Percentiles rank a stretch among this genome's conserved stretches.
These are phyloP conservation scores for Solanum tacnaense DNA, from an alignment of 257 asterid genomes.

Conservation along the genomic window DNA sequence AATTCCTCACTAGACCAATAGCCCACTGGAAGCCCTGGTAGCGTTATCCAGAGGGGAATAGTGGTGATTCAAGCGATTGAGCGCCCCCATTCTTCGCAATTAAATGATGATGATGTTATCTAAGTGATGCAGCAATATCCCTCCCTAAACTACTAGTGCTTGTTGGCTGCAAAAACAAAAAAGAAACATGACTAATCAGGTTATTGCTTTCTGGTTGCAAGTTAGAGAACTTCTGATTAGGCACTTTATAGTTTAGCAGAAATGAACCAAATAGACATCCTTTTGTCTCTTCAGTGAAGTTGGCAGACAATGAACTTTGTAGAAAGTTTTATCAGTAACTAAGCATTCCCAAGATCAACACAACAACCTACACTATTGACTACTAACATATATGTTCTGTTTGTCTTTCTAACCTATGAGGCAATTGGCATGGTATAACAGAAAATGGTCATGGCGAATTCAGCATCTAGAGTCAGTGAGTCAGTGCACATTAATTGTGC, in stretches of 20 bases:
- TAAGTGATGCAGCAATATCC: constrained; percentile 18
- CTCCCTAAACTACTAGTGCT: constrained; percentile 17
- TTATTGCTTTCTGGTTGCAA: no score
- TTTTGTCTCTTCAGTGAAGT: not conserved
- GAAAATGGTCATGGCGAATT: not conserved
- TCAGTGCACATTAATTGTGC: not conserved
- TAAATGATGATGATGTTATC: constrained; percentile 25
- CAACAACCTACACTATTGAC: not conserved
- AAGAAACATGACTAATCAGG: not conserved
- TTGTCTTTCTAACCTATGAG: no score
- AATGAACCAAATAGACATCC: not conserved
- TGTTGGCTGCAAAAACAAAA: constrained; percentile 24
- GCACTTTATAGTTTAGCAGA: not conserved
- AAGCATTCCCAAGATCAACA: not conserved
- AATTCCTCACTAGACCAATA: no score
- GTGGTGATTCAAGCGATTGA: constrained; percentile 37
- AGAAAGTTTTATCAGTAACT: not conserved
- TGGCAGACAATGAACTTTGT: not conserved
- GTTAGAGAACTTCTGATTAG: not conserved
- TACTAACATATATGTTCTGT: not conserved
- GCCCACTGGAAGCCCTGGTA: no score
- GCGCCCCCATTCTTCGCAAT: constrained; percentile 21
- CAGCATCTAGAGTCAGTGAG: not conserved
- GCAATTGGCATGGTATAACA: no score
- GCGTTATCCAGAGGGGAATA: no score